phyloP scores from a whole-genome alignment of 1,284 basidiomycete species.

The Ceraceosorus guamensis region DNA sequence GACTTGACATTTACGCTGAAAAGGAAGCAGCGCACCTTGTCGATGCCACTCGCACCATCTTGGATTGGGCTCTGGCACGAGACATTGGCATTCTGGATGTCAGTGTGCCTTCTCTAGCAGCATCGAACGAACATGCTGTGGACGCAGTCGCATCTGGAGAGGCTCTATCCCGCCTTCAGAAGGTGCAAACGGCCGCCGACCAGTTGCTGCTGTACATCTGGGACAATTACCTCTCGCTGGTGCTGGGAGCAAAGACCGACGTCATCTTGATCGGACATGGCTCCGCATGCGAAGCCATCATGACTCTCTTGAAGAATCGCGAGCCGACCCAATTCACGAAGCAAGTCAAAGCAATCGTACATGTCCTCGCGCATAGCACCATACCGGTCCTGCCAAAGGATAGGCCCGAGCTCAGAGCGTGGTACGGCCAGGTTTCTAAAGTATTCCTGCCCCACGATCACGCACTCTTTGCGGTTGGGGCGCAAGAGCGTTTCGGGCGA shows the following conservation, averaged over 20 bases:
- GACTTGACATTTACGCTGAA: conserved; percentile 5
- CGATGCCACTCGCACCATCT: conserved; percentile 71
- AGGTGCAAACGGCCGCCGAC: conserved; percentile 54
- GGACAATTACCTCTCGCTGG: conserved; percentile 86
- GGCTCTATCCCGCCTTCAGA: conserved; percentile 14
- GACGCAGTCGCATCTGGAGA: neutral
- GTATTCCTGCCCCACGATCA: conserved; percentile 20
- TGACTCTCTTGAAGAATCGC: conserved; percentile 65
- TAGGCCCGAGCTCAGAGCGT: conserved; percentile 13
- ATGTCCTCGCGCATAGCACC: conserved; percentile 23
- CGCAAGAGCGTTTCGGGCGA: neutral
- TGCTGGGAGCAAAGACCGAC: conserved; percentile 54
- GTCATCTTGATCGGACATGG: conserved; percentile 82
- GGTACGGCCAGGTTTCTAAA: conserved; percentile 16
- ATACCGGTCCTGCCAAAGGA: conserved; percentile 16
- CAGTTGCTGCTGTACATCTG: conserved; percentile 75
- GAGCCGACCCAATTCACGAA: conserved; percentile 52
- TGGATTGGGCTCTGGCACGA: conserved; percentile 65
- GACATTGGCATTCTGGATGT: conserved; percentile 75
- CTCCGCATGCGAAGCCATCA: conserved; percentile 66
- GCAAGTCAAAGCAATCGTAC: conserved; percentile 23
- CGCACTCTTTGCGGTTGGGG: neutral
- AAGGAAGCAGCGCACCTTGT: conserved; percentile 48
- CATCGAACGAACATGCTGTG: neutral
- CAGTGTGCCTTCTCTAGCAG: conserved; percentile 62